Evolutionary conservation across 1,284 basidiomycete genomes (phyloP), one percentile per base, ranked within the genome.

Genomic region (Tilletia caries): DNA sequence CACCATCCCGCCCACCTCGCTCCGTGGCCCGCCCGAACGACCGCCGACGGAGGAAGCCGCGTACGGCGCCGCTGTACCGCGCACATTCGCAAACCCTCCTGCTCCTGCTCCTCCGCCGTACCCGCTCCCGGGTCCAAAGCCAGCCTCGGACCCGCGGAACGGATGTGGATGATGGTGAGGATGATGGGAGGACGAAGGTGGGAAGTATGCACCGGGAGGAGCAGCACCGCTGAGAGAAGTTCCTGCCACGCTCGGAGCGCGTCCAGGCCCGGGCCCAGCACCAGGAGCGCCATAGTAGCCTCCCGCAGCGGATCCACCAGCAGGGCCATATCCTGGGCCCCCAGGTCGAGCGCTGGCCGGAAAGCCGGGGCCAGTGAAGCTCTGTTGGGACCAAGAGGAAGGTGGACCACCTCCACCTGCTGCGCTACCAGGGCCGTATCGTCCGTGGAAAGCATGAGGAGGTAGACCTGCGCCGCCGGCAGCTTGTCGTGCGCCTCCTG

Each of bases 161-260:
- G 32, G 25, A 13, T 60, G 54, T 5, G 27, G 32, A 18, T 27
- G 27, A 23, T 41, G 37, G 15, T 41, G 37, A 6, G 37, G 27
- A 23, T 41, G 37, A 41, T 41, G 37, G 10, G 37, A 41, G 10
- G 37, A 41, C 8, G 8, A 15, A 10, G 37, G 37, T 6, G 37
- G 37, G 37, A 41, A 41, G 37, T 41, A 41, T 29, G 52, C 15
- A 15, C 52, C 93, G 84, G 8, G 82, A 71, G 25, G 77, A 65
- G 32, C 65, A 69, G 23, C 29, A n/a, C 58, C 50, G 66, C 58
- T 70, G 67, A 32, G 33, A 0, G 66, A 43, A 12, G 67, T 33
- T 37, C 68, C 65, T 2, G 64, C 62, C 15, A 70, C 29, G 2
- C 33, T 33, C 12, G 60, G 48, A 23, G 65, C 32, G 23, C 44